Evolutionary conservation across 306 rosid genomes (phyloP).

Genomic region (Vigna angularis): DNA sequence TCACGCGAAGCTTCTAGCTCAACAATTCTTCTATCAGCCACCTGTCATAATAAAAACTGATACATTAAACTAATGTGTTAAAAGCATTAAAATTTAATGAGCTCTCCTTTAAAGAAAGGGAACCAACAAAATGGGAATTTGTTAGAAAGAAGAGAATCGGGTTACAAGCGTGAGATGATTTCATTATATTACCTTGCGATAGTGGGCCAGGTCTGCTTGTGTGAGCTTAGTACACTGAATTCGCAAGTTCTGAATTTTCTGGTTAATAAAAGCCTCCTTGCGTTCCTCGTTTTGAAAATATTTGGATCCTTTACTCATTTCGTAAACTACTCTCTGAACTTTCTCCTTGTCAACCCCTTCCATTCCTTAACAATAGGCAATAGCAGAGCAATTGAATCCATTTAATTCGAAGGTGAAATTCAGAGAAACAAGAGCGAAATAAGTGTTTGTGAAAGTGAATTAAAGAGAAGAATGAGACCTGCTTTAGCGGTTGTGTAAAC

Average conservation of each 20-base stretch:
- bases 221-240: conserved; percentile 66
- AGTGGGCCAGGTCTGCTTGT: conserved; percentile 58
- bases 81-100: background rate
- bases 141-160: background rate
- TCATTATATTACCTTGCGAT: conserved; percentile 54
- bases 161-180: background rate
- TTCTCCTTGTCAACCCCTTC: conserved; percentile 94
- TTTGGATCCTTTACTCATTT: conserved; percentile 97
- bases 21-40: conserved; percentile 69
- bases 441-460: background rate
- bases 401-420: background rate
- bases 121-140: background rate
- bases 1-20: conserved; percentile 83
- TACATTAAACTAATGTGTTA: background rate
- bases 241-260: conserved; percentile 74
- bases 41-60: conserved; percentile 46
- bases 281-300: conserved; percentile 88
- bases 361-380: conserved; percentile 64
- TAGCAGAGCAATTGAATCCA: background rate
- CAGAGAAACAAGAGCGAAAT: background rate
- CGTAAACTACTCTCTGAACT: conserved; percentile 84
- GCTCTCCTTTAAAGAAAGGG: background rate
- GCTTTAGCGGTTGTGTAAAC: conserved; percentile 94
- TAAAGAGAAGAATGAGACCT: conserved; percentile 47
- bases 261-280: conserved; percentile 73